Base-by-base conservation (phyloP, 225 moss, liverwort and hornwort species). In the Neckera pumila region DNA sequence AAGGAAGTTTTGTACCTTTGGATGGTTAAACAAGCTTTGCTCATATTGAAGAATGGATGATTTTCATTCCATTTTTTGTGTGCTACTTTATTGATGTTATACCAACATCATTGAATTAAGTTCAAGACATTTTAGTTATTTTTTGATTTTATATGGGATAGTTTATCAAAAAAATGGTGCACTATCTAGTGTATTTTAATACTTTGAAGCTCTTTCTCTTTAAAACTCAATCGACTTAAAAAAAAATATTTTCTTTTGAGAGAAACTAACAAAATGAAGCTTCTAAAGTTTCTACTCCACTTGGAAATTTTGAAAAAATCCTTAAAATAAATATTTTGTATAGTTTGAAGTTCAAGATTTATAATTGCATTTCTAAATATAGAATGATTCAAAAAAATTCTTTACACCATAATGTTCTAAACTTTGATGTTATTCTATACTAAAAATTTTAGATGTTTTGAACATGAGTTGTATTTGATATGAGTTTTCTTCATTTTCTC, bases 361-460 rank as follows among this genome's bases (percentile, higher is more conserved):
- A 7, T 2, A 67, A 67, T 0, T 1, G 0, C 0, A 0, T n/a
- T 67, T 67, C 7, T 22, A 12, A 21, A n/a, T 12, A 22, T 67
- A 2, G 6, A 21, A 1, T 67, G 12, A n/a, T 1, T 20, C 1
- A 20, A 0, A n/a, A n/a, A 36, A 3, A 1, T 36, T 36, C 6
- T 20, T 20, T n/a, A 66, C 4, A n/a, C 0, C 4, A n/a, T 12
- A n/a, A 20, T 36, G 3, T 66, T 66, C 36, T 11, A 36, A 36
- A 66, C 19, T 66, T 36, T 65, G 19, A 36, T n/a, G 2, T 12
- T 12, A 4, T 21, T n/a, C 20, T 66, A 66, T n/a, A 20, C 1
- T n/a, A 3, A 18, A 66, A 66, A 11, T 66, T 21, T 66, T 0
- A 21, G 3, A 12, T n/a, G 12, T 20, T n/a, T 63, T 12, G 6